A percentile compares a stretch with the other conserved stretches of the same genome.
These are phyloP conservation scores for Cokeromyces recurvatus DNA, from an alignment of 371 early-diverging fungal species.

Conservation along the genomic window DNA sequence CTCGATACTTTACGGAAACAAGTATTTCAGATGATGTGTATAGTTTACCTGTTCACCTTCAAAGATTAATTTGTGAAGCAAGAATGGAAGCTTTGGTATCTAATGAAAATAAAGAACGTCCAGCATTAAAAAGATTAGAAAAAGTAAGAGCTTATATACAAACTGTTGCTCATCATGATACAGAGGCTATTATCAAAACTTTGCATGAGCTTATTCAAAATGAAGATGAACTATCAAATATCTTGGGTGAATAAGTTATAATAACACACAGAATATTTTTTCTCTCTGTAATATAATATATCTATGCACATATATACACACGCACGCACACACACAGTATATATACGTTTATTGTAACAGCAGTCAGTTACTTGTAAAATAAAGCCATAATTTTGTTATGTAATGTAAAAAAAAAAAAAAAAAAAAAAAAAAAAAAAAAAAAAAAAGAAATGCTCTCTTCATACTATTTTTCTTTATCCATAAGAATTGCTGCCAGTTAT, in stretches of 20 bases:
- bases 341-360: too few species aligned
- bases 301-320: too few species aligned
- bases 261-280: too few species aligned
- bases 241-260: slow-evolving; percentile 13
- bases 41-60: slow-evolving; percentile 30
- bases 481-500: too few species aligned
- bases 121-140: slow-evolving; percentile 20
- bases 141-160: slow-evolving; percentile 11
- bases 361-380: too few species aligned
- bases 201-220: slow-evolving; percentile 9
- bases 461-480: too few species aligned
- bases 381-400: too few species aligned
- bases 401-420: too few species aligned
- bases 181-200: slow-evolving; percentile 5
- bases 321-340: too few species aligned
- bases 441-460: too few species aligned
- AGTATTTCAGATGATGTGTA: slow-evolving; percentile 32
- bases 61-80: slow-evolving; percentile 29
- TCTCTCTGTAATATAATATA: too few species aligned
- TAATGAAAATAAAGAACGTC: not conserved
- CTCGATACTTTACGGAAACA: slow-evolving; percentile 23
- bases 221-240: slow-evolving; percentile 13
- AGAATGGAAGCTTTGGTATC: slow-evolving; percentile 26
- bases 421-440: too few species aligned
- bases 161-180: slow-evolving; percentile 9